Conservation (phyloP, 257 asterid genomes). For the Capsicum rhomboideum region DNA sequence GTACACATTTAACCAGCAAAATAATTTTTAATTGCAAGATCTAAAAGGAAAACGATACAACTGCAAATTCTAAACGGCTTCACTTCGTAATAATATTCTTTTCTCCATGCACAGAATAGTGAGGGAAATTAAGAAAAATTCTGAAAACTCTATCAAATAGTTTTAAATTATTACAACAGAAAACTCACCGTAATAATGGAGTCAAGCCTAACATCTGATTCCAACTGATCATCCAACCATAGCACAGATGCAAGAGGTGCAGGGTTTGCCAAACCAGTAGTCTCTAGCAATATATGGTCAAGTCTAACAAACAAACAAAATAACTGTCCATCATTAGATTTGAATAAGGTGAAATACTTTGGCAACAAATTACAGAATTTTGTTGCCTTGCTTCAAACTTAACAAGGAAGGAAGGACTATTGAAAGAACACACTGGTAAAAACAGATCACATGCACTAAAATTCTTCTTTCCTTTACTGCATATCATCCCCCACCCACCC, state of each 20-base stretch:
- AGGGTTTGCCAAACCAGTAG: constrained; percentile 96
- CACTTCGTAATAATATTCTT: not conserved
- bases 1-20: not conserved
- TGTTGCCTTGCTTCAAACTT: not conserved
- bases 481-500: not conserved
- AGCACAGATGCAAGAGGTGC: constrained; percentile 98
- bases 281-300: constrained; percentile 94
- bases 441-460: not conserved
- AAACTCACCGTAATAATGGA: constrained; percentile 82
- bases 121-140: not conserved
- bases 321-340: not conserved
- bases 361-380: not conserved
- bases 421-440: not conserved
- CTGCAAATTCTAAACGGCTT: not conserved
- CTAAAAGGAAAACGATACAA: not conserved
- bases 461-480: not conserved
- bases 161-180: constrained; percentile 7
- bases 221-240: constrained; percentile 98
- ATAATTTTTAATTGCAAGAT: too few relatives aligned
- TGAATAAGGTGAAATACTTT: not conserved
- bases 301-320: constrained; percentile 46
- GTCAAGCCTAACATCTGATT: constrained; percentile 80
- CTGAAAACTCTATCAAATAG: not conserved
- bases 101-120: not conserved
- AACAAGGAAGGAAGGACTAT: not conserved